Evolutionary conservation across 768 basidiomycete species (phyloP), one percentile per base, ranked within the genome.

Genomic region (Scleroderma citrinum): DNA sequence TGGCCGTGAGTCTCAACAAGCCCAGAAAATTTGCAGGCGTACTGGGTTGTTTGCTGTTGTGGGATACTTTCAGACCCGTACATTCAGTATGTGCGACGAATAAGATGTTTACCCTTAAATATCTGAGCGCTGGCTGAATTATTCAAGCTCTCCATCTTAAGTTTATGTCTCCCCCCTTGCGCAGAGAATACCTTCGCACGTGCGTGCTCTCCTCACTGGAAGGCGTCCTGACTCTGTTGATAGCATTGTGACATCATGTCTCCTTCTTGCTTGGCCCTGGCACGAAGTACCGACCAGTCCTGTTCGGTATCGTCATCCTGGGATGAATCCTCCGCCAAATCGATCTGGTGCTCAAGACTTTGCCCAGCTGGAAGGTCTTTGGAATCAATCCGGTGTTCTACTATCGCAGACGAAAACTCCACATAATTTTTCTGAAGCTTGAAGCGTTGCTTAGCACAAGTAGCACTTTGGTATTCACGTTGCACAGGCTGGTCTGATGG

Each of bases 51-150:
- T 35, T n/a, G 5, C 34, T 35, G n/a, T 13, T 35, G 13, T 5
- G 6, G n/a, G n/a, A 35, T 35, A 35, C 5, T 35, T 13, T 35
- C 13, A 35, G 26, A 35, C 13, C 13, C 34, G n/a, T 35, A 35
- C n/a, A 5, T 17, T 6, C 38, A 39, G 8, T 8, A 5, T 35
- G 12, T n/a, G 34, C 13, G 13, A 35, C 5, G 34, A 35, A 17
- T 14, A 39, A 24, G 7, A 31, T 31, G 64, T 77, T 44, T 54
- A 91, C 89, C 82, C 38, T 68, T 62, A 63, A 82, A 95, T 50
- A 94, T 92, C 85, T 86, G 92, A 47, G 82, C 77, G 50, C 82
- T 80, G 3, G 91, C 92, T 63, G 88, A 67, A 55, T 73, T 75
- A 65, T 94, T 87, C 50, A 88, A 64, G 46, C 76, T 60, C 54